These are phyloP conservation scores for Ascochyta viciae-villosae DNA, from an alignment of 2,329 filamentous ascomycete species.

Conservation along the genomic window DNA sequence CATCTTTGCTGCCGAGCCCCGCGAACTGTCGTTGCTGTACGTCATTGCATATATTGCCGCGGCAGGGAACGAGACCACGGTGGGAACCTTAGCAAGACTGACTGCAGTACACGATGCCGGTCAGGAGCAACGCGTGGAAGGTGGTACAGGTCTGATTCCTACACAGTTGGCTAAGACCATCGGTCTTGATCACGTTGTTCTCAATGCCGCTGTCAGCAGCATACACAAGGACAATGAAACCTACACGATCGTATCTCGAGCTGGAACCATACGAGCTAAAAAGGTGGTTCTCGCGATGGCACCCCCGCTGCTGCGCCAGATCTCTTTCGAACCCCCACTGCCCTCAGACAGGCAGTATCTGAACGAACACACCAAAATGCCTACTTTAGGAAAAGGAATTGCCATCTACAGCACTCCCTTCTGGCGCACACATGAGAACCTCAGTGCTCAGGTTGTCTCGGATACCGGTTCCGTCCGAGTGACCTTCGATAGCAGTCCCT, in stretches of 20 bases:
- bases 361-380: slow-evolving; percentile 48
- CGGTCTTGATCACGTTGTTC: slow-evolving; percentile 22
- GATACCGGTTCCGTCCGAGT: slow-evolving; percentile 19
- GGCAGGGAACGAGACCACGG: slow-evolving; percentile 27
- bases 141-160: slow-evolving; percentile 32
- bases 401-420: slow-evolving; percentile 55
- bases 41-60: slow-evolving; percentile 29
- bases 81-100: slow-evolving; percentile 23
- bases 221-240: slow-evolving; percentile 4
- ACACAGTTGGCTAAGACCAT: slow-evolving; percentile 22
- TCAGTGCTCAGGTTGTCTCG: slow-evolving; percentile 51
- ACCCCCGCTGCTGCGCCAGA: slow-evolving; percentile 54
- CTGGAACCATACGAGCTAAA: slow-evolving; percentile 44
- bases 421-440: slow-evolving; percentile 53
- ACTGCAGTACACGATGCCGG: slow-evolving; percentile 18
- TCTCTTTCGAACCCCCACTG: slow-evolving; percentile 58
- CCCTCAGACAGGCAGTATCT: slow-evolving; percentile 51
- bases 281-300: slow-evolving; percentile 60
- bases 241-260: slow-evolving; percentile 24
- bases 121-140: slow-evolving; percentile 30
- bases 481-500: slow-evolving; percentile 31
- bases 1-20: slow-evolving; percentile 22
- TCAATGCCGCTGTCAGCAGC: slow-evolving; percentile 25
- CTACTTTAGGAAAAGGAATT: slow-evolving; percentile 62
- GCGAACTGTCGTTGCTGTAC: slow-evolving; percentile 26